phyloP scores from a whole-genome alignment of 2,329 filamentous ascomycete genomes.

The Penicillium sp. region DNA sequence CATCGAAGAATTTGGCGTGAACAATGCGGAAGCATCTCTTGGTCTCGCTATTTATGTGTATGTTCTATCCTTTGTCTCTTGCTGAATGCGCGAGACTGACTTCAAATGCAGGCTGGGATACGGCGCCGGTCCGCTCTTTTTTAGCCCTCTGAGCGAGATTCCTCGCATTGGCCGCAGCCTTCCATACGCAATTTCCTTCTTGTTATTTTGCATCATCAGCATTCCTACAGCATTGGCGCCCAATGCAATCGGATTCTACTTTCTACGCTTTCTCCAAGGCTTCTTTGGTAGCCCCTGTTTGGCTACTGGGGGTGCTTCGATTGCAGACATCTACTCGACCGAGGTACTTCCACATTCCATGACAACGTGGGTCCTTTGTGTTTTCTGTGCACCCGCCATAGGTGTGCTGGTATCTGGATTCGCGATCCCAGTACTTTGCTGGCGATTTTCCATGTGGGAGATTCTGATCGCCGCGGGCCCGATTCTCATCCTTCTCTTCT shows the following conservation, averaged over 20 bases:
- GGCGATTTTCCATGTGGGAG: constrained; percentile 25
- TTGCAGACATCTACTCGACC: constrained; percentile 52
- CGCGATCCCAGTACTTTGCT: constrained; percentile 49
- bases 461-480: constrained; percentile 40
- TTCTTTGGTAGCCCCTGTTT: constrained; percentile 67
- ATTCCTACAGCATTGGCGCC: constrained; percentile 65
- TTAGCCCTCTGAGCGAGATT: constrained; percentile 66
- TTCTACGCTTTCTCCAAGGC: constrained; percentile 64
- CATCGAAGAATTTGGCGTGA: constrained; percentile 25
- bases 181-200: constrained; percentile 67
- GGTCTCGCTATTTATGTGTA: constrained; percentile 34
- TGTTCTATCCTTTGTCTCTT: neutral
- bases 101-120: constrained; percentile 31
- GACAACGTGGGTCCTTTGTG: constrained; percentile 56
- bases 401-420: constrained; percentile 65
- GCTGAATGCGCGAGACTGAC: constrained; percentile 7
- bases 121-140: constrained; percentile 66
- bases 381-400: constrained; percentile 54
- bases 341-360: constrained; percentile 60
- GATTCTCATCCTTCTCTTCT: constrained; percentile 59
- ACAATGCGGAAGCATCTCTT: constrained; percentile 29
- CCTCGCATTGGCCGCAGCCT: constrained; percentile 66
- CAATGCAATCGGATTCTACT: constrained; percentile 65
- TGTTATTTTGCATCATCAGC: constrained; percentile 65
- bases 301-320: constrained; percentile 55